Evolutionary conservation across 228 moss, liverwort and hornwort genomes (phyloP), one percentile per base, ranked within the genome.

Genomic region (Sphagnum magellanicum): DNA sequence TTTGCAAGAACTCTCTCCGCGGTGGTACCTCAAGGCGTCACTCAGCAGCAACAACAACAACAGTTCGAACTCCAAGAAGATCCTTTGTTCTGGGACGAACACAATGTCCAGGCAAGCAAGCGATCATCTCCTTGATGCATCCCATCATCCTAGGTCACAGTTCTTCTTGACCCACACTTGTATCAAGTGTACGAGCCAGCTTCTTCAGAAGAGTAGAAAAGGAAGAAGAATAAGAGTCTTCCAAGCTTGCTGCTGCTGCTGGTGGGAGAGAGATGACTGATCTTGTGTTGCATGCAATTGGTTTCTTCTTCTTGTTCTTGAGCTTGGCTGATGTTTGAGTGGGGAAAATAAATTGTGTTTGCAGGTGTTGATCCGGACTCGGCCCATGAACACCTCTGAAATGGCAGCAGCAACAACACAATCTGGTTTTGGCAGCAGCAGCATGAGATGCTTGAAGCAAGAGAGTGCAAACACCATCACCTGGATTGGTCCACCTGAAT

Each of bases 401-500:
- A 70, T 88, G 10, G 72, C 77, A 1, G 66, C 79, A 48, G 79
- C 80, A 73, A 32, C 32, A 32, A 32, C 32, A 32, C 32, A 32
- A 32, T 32, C 2, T 32, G 95, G 95, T 12, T 68, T 68, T 15
- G 79, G 68, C 52, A 32, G 32, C 32, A 32, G 32, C 32, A 32
- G 32, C 32, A 32, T 32, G 3, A 82, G 84, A 73, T 92, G 95
- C 59, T 53, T 95, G 69, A 85, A 75, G 64, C 95, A 92, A 76
- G 95, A 95, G 69, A 92, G 84, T 48, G 79, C 92, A 61, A 89
- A 90, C 15, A 87, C 92, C 16, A 73, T 92, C 11, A 86, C 82
- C 7, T 95, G 92, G 92, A 80, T 91, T 53, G 91, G 91, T n/a
- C 90, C 87, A 60, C 92, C 92, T 6, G 95, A 95, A 77, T 81